These are phyloP conservation scores for Capillidium rhysosporum DNA, from an alignment of 371 early-diverging fungal species.

Conservation along the genomic window DNA sequence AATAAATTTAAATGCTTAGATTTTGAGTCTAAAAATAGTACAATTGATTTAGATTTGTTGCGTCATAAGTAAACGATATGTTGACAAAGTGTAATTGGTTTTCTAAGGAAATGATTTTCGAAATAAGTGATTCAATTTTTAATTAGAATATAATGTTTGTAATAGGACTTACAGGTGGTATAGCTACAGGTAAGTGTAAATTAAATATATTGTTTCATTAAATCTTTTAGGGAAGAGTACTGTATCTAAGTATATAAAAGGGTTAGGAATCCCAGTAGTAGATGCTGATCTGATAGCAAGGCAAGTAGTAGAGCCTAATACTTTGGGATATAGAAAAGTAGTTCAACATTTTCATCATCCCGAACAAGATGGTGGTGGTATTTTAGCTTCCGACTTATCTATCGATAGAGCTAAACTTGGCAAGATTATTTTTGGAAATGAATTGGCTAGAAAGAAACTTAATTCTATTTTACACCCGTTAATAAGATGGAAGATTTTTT, in stretches of 20 bases:
- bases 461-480: conserved; percentile 77
- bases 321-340: conserved; percentile 21
- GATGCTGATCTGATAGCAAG: conserved; percentile 85
- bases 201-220: neutral
- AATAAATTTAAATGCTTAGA: too few species aligned
- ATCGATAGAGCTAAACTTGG: conserved; percentile 64
- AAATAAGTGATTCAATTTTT: too few species aligned
- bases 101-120: too few species aligned
- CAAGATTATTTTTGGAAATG: conserved; percentile 52
- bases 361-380: conserved; percentile 22
- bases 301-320: conserved; percentile 63
- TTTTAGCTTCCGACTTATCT: conserved; percentile 29
- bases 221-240: conserved; percentile 48
- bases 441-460: conserved; percentile 39
- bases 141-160: conserved; percentile 30
- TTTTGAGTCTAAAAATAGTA: too few species aligned
- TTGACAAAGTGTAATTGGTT: too few species aligned
- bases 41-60: too few species aligned
- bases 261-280: conserved; percentile 49
- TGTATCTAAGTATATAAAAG: conserved; percentile 37
- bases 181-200: conserved; percentile 50
- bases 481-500: conserved; percentile 55
- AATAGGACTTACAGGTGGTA: conserved; percentile 83
- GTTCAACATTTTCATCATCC: neutral
- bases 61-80: too few species aligned